Base-by-base conservation (phyloP, 2,329 filamentous ascomycete genomes). In the Lachnellula arida region DNA sequence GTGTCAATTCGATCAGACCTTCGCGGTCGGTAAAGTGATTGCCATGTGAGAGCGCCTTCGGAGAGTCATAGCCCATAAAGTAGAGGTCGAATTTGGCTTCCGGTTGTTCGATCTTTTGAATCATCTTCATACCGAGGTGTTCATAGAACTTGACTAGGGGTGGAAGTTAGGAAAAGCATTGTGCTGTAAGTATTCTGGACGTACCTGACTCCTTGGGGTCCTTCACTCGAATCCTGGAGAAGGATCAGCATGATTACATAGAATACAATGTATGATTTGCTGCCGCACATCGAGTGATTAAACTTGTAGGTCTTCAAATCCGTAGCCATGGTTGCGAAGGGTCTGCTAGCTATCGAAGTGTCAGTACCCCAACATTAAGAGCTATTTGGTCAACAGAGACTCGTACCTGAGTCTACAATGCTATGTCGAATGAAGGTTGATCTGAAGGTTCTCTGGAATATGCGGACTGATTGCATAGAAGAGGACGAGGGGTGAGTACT, bases 61-160 rank as follows among this genome's bases (percentile, higher is more conserved):
- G 83, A 34, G 84, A 82, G 70, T 96, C 87, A 75, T 95, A 97
- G 57, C 87, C 91, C 58, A 99, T 80, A 76, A 97, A 97, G 79
- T 97, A 97, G 28, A 97, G 84, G 67, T 94, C 90, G 73, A 97
- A 97, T 70, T 95, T 96, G 73, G 84, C 84, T 58, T 96, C 91
- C 14, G 92, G 88, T 69, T 91, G 89, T 60, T 87, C 78, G 47
- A 94, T 79, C 75, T 92, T 89, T 68, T 89, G 85, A 72, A 97
- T 81, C 60, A 91, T 75, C 69, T 80, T 91, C 81, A 97, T 85
- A 66, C 94, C 94, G 17, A 99, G 82, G 72, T 91, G 89, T 71
- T 96, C 87, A 74, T 97, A 99, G 75, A 96, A 99, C 65, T 93
- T 88, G 73, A 97, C 85, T 82, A 70, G 1, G 44, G 43, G 28